Conservation (phyloP, 805 yeast genomes). For the Candida berthetii region DNA sequence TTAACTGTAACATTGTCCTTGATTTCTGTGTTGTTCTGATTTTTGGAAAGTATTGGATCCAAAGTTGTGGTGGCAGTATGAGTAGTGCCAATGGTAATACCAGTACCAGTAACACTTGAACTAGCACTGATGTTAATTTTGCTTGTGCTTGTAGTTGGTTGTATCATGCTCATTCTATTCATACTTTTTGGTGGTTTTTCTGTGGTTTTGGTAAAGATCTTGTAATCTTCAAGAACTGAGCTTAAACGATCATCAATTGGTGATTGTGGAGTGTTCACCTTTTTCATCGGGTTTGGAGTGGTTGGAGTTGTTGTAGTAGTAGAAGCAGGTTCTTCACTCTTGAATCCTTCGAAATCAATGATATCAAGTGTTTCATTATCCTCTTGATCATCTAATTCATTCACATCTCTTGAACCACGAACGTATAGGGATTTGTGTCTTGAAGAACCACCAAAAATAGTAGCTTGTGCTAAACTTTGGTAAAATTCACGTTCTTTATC, state of each 20-base stretch:
- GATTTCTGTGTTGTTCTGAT: background rate
- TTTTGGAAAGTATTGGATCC: background rate
- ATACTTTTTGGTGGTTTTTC: background rate
- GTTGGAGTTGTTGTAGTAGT: background rate
- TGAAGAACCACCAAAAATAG: background rate
- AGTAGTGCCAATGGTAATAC: background rate
- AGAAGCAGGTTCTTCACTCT: background rate
- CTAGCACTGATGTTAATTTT: background rate
- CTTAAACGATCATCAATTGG: slow-evolving; percentile 4
- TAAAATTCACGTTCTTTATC: slow-evolving; percentile 18
- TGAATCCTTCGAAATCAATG: background rate
- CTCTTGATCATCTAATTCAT: background rate
- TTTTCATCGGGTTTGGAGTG: background rate
- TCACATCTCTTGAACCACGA: background rate
- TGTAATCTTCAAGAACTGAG: slow-evolving; percentile 16
- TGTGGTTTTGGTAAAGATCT: slow-evolving; percentile 7
- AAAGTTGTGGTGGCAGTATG: no score
- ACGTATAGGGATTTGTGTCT: slow-evolving; percentile 1
- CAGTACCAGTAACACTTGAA: background rate
- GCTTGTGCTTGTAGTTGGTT: background rate
- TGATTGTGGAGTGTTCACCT: no score
- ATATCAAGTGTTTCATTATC: background rate
- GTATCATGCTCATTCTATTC: background rate
- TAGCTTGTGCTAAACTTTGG: background rate
- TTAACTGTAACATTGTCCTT: background rate